Percentiles rank a stretch among this genome's conserved stretches.
Evolutionary conservation across 345 rosid species (phyloP).

Genomic region (Euphorbia lathyris): DNA sequence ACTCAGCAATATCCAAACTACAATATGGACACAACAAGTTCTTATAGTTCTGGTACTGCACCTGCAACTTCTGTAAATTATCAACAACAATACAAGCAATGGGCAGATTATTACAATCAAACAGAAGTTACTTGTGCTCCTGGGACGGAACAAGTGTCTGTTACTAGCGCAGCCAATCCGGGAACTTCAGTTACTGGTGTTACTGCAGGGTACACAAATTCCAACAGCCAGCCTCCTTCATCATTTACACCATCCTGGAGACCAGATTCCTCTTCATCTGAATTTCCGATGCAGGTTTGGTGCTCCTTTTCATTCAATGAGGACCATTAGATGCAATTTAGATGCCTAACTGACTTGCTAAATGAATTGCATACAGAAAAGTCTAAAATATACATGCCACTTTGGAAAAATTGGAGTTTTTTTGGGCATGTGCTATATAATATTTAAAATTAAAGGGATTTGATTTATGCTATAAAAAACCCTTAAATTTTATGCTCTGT

Average conservation of each 20-base stretch:
- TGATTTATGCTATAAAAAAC: not conserved
- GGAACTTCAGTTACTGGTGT: slow-evolving; percentile 52
- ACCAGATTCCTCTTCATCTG: slow-evolving; percentile 56
- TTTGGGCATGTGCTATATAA: not conserved
- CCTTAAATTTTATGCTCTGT: not conserved
- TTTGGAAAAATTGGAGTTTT: slow-evolving; percentile 1
- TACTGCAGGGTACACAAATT: slow-evolving; percentile 48
- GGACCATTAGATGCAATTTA: not conserved
- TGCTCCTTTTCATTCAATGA: not conserved
- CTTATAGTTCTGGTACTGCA: slow-evolving; percentile 52
- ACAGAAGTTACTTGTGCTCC: slow-evolving; percentile 98
- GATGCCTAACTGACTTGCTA: slow-evolving; percentile 4
- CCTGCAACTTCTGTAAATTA: slow-evolving; percentile 56
- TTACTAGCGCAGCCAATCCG: slow-evolving; percentile 49
- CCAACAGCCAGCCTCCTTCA: slow-evolving; percentile 58
- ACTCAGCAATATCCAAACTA: slow-evolving; percentile 68
- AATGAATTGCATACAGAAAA: not conserved
- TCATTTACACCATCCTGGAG: slow-evolving; percentile 58
- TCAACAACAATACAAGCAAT: slow-evolving; percentile 80
- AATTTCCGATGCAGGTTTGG: slow-evolving; percentile 69
- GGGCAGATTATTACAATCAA: slow-evolving; percentile 79
- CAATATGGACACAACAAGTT: slow-evolving; percentile 46
- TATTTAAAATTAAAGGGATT: not conserved
- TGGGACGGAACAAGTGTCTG: slow-evolving; percentile 81
- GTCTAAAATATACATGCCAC: not conserved